phyloP scores from a whole-genome alignment of 1,139 yeast genomes.

The Insectozyma bohioensis region DNA sequence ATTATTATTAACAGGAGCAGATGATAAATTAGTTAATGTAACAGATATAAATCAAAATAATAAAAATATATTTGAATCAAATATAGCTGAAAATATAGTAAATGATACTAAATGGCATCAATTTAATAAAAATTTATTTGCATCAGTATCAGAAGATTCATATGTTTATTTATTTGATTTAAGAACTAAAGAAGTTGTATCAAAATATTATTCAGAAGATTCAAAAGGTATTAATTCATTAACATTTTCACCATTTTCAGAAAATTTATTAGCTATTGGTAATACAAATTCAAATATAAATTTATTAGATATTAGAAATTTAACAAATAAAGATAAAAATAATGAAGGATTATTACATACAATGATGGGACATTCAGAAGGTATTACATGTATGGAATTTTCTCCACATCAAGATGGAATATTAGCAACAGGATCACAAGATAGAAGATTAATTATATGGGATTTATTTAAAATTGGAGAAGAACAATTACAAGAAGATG shows the following conservation, averaged over 20 bases:
- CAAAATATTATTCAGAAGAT: slow-evolving; percentile 29
- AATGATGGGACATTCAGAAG: slow-evolving; percentile 75
- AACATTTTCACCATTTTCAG: slow-evolving; percentile 62
- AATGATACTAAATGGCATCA: slow-evolving; percentile 76
- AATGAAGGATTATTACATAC: slow-evolving; percentile 54
- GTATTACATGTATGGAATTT: slow-evolving; percentile 69
- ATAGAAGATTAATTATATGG: slow-evolving; percentile 73
- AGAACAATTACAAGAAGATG: slow-evolving; percentile 77
- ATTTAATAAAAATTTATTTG: slow-evolving; percentile 51
- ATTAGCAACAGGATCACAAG: slow-evolving; percentile 71
- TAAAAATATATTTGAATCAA: slow-evolving; percentile 9
- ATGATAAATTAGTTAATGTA: slow-evolving; percentile 59
- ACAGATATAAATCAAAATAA: slow-evolving; percentile 16
- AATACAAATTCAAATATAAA: slow-evolving; percentile 67
- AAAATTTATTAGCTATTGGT: slow-evolving; percentile 63
- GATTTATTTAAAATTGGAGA: slow-evolving; percentile 71
- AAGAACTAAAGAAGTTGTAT: slow-evolving; percentile 29
- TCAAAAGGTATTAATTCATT: slow-evolving; percentile 58
- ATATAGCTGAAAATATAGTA: slow-evolving; percentile 54
- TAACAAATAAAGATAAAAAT: slow-evolving; percentile 24
- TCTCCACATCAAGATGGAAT: slow-evolving; percentile 71
- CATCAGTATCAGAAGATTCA: slow-evolving; percentile 71
- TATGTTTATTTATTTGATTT: slow-evolving; percentile 44
- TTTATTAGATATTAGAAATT: slow-evolving; percentile 57
- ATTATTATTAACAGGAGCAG: slow-evolving; percentile 58